Evolutionary conservation across 176 grass and related monocot genomes (phyloP), one percentile per base, ranked within the genome.

Genomic region (Zizania latifolia): DNA sequence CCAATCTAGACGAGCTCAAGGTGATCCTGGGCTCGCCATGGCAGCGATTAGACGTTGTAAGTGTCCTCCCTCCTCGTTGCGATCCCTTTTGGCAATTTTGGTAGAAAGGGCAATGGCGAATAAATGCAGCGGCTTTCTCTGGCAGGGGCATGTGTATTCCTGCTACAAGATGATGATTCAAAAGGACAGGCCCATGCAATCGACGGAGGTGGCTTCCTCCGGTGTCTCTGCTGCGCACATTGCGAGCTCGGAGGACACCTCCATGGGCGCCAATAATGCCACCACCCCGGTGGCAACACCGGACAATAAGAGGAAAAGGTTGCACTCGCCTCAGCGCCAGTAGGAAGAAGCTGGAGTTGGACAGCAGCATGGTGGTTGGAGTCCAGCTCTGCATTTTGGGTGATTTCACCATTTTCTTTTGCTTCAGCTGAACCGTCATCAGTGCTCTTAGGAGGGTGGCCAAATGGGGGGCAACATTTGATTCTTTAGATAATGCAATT

Each of bases 151-250:
- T 82, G 95, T 99, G 72, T 99, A 75, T 81, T 94, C 95, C 63
- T 99, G 95, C 92, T 99, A 92, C 81, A 92, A 54, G 39, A 65
- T 81, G 68, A 92, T 99, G 89, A 82, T 90, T 53, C 91, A 80
- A 39, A 89, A 81, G 66, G 82, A 89, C 82, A 77, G 62, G 73
- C 73, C 71, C 41, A 63, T 75, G 48, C 71, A 63, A 65, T 87
- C 86, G 79, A 74, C 79, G 83, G 78, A 76, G 72, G 22, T 77
- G 72, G 62, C 74, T 50, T 89, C 84, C 74, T 89, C 83, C 57
- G 72, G 33, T 53, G 66, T 67, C 60, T 88, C 86, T 21, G 80
- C 57, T 22, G 82, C 62, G 34, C 71, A 80, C 83, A 31, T 39
- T 58, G 83, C 29, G 4, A 82, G 81, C 63, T 74, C 75, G n/a